Evolutionary conservation across 164 flowering plant species (phyloP), one percentile per base, ranked within the genome.

Genomic region (Stephania cephalantha): DNA sequence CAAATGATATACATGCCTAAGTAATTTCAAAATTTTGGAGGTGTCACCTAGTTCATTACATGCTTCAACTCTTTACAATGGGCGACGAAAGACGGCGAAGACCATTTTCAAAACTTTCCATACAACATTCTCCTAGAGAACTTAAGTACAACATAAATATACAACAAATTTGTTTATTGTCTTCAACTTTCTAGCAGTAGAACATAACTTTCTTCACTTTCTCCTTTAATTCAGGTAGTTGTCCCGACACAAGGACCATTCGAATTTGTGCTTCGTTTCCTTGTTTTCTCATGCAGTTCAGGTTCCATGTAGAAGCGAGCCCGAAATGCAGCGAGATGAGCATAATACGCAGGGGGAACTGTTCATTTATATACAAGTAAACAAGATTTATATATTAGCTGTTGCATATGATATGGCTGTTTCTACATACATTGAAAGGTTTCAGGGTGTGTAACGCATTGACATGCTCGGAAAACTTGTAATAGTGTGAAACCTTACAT

Each of bases 261-360:
- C n/a, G 71, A 29, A 64, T 45, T 65, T 30, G 71, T 25, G 46
- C 46, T 46, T 46, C 69, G 48, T 46, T 64, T 74, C 69, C 48
- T 18, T 3, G 72, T 44, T 44, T 68, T 74, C 12, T 74, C 77
- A 4, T 46, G 30, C 61, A 61, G 74, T 12, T 76, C 78, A 7
- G 78, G 74, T 58, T 71, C 78, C 78, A 76, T 70, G 73, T 76
- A 76, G 63, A 76, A 76, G 29, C 78, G 74, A 42, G 78, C 78
- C 1, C 78, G 73, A 46, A 70, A 71, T 45, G 78, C 78, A 70
- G 78, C 78, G 46, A 76, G 73, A 30, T 76, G 78, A 45, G 78
- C 78, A 50, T 76, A 76, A 22, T 76, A 76, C 20, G 78, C 78
- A 35, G 78, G 78, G 46, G 78, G 78, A 22, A 76, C 78, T 76